Percentiles rank a stretch among this genome's conserved stretches.
Conservation (phyloP, 2,329 filamentous ascomycete genomes). For the Clarireedia monteithiana region DNA sequence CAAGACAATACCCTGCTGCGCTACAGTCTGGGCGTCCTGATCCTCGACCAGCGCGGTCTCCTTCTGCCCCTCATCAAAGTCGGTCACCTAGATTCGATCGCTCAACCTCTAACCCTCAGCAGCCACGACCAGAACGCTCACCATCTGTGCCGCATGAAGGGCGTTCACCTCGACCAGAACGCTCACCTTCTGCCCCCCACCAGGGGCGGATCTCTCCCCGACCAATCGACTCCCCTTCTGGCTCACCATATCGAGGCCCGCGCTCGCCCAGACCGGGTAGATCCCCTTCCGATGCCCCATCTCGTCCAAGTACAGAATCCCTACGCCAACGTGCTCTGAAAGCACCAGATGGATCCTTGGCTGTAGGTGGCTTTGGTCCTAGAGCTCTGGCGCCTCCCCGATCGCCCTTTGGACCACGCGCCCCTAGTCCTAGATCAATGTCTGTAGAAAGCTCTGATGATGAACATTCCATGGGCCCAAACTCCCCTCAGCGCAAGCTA, state of each 20-base stretch:
- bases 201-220: background rate
- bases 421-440: constrained; percentile 54
- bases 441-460: constrained; percentile 63
- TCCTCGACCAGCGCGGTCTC: constrained; percentile 1
- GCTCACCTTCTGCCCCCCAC: constrained; percentile 3
- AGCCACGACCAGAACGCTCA: background rate
- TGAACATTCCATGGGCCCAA: constrained; percentile 49
- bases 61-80: constrained; percentile 1
- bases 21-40: background rate
- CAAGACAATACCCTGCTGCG: background rate
- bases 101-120: background rate
- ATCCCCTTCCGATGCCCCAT: constrained; percentile 15
- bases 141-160: constrained; percentile 1
- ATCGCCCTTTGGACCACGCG: constrained; percentile 35
- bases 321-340: constrained; percentile 21
- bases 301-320: constrained; percentile 24
- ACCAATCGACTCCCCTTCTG: constrained; percentile 8
- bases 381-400: constrained; percentile 37
- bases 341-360: constrained; percentile 19
- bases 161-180: constrained; percentile 1
- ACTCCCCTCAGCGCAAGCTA: constrained; percentile 62
- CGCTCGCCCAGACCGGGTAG: background rate
- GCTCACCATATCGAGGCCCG: background rate
- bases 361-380: constrained; percentile 29
- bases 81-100: background rate